Conservation (phyloP, 805 yeast species). For the Candida ficus region DNA sequence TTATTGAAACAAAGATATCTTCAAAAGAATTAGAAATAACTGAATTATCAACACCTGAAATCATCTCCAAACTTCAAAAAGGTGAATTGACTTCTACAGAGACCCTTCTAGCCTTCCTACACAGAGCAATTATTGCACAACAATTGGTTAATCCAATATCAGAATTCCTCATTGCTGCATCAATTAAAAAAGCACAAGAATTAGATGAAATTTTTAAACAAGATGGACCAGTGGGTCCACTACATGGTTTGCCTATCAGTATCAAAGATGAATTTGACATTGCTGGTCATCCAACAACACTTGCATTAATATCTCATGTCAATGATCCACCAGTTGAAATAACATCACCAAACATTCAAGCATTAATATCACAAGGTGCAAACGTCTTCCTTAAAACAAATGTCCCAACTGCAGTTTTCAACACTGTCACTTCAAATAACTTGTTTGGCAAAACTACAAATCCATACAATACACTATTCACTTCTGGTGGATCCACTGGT, state of each 20-base stretch:
- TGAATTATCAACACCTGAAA: slow-evolving; percentile 25
- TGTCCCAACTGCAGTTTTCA: slow-evolving; percentile 43
- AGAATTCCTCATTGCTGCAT: slow-evolving; percentile 43
- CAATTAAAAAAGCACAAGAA: slow-evolving; percentile 45
- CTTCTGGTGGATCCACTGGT: slow-evolving; percentile 47
- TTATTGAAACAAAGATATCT: slow-evolving; percentile 2
- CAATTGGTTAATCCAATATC: slow-evolving; percentile 34
- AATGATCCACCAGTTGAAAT: slow-evolving; percentile 27
- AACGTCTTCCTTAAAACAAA: slow-evolving; percentile 47
- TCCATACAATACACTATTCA: slow-evolving; percentile 35
- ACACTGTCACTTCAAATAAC: slow-evolving; percentile 37
- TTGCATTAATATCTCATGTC: slow-evolving; percentile 39
- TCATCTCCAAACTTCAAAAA: slow-evolving; percentile 24
- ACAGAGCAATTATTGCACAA: slow-evolving; percentile 49
- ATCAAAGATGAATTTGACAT: slow-evolving; percentile 39
- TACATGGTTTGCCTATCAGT: slow-evolving; percentile 63
- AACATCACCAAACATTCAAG: slow-evolving; percentile 33
- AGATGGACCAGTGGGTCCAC: slow-evolving; percentile 51
- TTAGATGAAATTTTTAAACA: slow-evolving; percentile 43
- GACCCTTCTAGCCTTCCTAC: slow-evolving; percentile 47
- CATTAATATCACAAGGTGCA: slow-evolving; percentile 41
- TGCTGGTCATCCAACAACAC: slow-evolving; percentile 39
- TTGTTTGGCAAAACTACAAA: slow-evolving; percentile 41
- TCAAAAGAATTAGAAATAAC: slow-evolving; percentile 34
- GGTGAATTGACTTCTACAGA: slow-evolving; percentile 32